A percentile compares a stretch with the other conserved stretches of the same genome.
phyloP scores from a whole-genome alignment of 192 early-diverging fungal species.

The Umbelopsis vinacea region DNA sequence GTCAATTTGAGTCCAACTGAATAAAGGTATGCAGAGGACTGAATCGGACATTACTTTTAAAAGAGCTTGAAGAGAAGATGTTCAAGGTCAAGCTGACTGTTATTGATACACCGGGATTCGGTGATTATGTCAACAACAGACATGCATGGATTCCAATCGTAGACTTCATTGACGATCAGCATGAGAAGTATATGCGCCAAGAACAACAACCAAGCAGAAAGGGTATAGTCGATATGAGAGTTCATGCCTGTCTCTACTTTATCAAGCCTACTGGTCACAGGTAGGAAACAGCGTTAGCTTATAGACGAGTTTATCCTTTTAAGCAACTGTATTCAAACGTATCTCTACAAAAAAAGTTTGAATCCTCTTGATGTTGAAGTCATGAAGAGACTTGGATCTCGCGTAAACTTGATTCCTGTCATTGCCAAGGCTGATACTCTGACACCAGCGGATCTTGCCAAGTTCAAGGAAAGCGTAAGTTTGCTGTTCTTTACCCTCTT shows the following conservation, averaged over 20 bases:
- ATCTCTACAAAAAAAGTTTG: not conserved
- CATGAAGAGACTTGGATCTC: constrained; percentile 95
- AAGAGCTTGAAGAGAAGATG: constrained; percentile 96
- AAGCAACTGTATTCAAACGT: too few relatives aligned
- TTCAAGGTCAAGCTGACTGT: constrained; percentile 96
- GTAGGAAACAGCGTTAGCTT: constrained; percentile 27
- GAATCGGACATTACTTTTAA: not conserved
- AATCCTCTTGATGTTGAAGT: constrained; percentile 87
- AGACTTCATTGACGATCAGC: constrained; percentile 98
- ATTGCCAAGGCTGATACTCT: constrained; percentile 99
- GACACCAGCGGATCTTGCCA: constrained; percentile 85
- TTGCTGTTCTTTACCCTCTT: not conserved
- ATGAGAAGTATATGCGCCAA: constrained; percentile 91
- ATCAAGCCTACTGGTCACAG: constrained; percentile 98
- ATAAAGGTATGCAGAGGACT: not conserved
- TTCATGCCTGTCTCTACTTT: constrained; percentile 98
- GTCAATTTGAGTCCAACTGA: constrained; percentile 13
- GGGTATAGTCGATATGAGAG: constrained; percentile 90
- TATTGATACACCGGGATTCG: constrained; percentile 90
- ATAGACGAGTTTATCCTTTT: too few relatives aligned
- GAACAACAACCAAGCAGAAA: constrained; percentile 88
- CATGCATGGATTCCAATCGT: constrained; percentile 98
- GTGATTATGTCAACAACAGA: constrained; percentile 90
- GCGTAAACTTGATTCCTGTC: constrained; percentile 97
- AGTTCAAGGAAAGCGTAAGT: constrained; percentile 93